Evolutionary conservation across 306 rosid species (phyloP).

Genomic region (Acacia confusa): DNA sequence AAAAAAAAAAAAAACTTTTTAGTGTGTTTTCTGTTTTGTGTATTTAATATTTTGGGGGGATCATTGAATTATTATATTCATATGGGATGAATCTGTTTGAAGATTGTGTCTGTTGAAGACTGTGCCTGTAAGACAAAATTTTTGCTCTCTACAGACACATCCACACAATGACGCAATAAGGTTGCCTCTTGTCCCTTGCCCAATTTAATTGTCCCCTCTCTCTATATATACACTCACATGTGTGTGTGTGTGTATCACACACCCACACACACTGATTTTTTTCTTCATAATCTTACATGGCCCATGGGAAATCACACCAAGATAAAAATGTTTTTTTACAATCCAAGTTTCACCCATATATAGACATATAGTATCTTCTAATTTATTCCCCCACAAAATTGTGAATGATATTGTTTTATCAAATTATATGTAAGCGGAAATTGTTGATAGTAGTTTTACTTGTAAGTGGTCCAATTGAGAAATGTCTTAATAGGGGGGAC

Average conservation of each 20-base stretch:
- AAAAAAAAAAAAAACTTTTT: too few relatives aligned
- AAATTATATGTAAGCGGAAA: neutral
- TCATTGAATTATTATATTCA: constrained; percentile 15
- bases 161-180: neutral
- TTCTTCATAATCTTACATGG: neutral
- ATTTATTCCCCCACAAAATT: neutral
- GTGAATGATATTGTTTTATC: neutral
- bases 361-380: neutral
- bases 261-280: too few relatives aligned
- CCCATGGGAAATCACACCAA: neutral
- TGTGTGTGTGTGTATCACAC: too few relatives aligned
- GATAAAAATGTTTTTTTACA: too few relatives aligned
- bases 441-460: neutral
- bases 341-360: neutral
- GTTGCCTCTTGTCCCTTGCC: neutral
- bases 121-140: neutral
- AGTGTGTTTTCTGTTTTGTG: neutral
- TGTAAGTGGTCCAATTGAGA: neutral
- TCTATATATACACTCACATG: too few relatives aligned
- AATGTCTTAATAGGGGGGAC: neutral
- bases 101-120: constrained; percentile 20
- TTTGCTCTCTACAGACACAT: constrained; percentile 13
- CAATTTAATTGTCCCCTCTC: neutral
- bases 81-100: neutral
- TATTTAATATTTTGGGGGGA: neutral